phyloP scores from a whole-genome alignment of 768 basidiomycete species.

The Hericium coralloides region DNA sequence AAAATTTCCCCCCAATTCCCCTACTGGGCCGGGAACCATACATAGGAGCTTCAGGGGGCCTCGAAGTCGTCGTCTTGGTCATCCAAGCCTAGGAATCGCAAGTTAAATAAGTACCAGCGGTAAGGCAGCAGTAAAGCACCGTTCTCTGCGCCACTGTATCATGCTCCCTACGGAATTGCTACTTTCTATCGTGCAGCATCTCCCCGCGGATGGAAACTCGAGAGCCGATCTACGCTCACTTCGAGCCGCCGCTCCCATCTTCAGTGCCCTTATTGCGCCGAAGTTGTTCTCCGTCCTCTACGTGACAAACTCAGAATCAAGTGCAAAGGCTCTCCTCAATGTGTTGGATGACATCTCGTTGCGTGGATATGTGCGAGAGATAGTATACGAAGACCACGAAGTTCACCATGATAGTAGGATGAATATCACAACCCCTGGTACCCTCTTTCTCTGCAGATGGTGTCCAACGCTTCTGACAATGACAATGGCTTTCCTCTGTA shows the following conservation, averaged over 20 bases:
- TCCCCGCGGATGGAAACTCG: background rate
- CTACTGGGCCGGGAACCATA: too few relatives aligned
- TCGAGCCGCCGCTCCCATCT: background rate
- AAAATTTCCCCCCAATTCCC: too few relatives aligned
- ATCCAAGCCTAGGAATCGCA: too few relatives aligned
- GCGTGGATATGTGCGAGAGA: background rate
- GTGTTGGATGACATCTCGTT: background rate
- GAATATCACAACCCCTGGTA: too few relatives aligned
- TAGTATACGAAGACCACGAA: background rate
- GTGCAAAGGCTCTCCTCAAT: background rate
- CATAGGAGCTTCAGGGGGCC: too few relatives aligned
- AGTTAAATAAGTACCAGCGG: too few relatives aligned
- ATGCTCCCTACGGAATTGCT: background rate
- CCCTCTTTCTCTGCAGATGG: too few relatives aligned
- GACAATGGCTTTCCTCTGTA: too few relatives aligned
- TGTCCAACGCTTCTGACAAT: too few relatives aligned
- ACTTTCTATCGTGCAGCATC: background rate
- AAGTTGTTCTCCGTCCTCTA: background rate
- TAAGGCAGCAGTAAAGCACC: too few relatives aligned
- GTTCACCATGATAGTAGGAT: background rate
- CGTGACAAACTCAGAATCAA: background rate
- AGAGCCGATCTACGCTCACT: background rate
- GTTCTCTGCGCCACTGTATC: too few relatives aligned
- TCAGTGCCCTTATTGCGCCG: background rate
- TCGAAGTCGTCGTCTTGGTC: too few relatives aligned